Percentiles rank a stretch among this genome's conserved stretches.
Evolutionary conservation across 2,329 filamentous ascomycete genomes (phyloP).

Genomic region (Graphilbum fragrans): DNA sequence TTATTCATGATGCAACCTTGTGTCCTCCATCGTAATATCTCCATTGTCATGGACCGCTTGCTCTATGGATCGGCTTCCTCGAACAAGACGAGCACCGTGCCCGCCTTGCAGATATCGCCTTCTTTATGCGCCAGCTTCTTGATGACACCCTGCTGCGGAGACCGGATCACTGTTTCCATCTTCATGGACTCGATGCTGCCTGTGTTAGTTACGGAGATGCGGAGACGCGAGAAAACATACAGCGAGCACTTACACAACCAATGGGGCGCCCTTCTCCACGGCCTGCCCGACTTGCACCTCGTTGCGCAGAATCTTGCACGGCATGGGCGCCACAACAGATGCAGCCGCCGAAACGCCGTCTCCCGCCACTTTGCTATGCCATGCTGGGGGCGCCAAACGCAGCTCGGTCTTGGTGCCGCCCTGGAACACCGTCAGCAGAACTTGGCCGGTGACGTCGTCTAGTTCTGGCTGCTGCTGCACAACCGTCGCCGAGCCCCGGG

Average conservation of each 20-base stretch:
- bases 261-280: conserved; percentile 73
- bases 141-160: conserved; percentile 59
- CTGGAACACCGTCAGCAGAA: conserved; percentile 69
- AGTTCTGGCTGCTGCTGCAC: conserved; percentile 38
- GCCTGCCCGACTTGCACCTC: conserved; percentile 71
- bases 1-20: no score
- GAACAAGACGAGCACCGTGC: conserved; percentile 63
- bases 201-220: conserved; percentile 14
- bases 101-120: conserved; percentile 70
- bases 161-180: conserved; percentile 77
- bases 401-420: conserved; percentile 48
- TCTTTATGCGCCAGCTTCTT: conserved; percentile 63
- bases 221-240: background rate
- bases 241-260: conserved; percentile 57
- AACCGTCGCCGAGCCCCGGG: conserved; percentile 68
- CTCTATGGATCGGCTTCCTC: no score
- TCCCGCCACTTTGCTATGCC: conserved; percentile 81
- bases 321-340: conserved; percentile 88
- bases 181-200: conserved; percentile 73
- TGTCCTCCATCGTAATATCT: no score
- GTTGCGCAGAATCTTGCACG: conserved; percentile 87
- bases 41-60: no score
- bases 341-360: conserved; percentile 55
- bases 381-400: conserved; percentile 50
- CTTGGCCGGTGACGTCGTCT: conserved; percentile 13